Evolutionary conservation across 2,329 filamentous ascomycete species (phyloP).

Genomic region (Metarhizium brunneum): DNA sequence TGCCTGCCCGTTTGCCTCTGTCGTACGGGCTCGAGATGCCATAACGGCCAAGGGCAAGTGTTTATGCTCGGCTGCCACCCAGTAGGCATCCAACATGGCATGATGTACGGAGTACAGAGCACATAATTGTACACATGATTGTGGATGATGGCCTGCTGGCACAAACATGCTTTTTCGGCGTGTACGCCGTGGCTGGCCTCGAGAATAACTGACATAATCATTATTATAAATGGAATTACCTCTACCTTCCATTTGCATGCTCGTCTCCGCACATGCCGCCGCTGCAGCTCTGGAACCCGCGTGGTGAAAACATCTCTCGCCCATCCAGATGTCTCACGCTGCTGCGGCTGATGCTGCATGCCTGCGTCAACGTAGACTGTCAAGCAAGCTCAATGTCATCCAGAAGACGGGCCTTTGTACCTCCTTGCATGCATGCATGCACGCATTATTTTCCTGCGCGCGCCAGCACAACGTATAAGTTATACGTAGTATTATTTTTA

Average conservation of each 20-base stretch:
- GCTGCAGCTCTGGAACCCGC: neutral
- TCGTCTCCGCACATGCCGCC: neutral
- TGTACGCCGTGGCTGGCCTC: too few species aligned
- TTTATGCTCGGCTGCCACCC: neutral
- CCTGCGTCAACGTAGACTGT: neutral
- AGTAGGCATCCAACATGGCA: neutral
- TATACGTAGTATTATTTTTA: too few species aligned
- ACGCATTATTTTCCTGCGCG: too few species aligned
- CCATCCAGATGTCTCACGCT: neutral
- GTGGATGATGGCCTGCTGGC: too few species aligned
- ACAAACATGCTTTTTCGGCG: too few species aligned
- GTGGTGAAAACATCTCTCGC: too few species aligned
- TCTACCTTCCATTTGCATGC: neutral
- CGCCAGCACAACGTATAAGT: too few species aligned
- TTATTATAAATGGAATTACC: too few species aligned
- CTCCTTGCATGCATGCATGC: too few species aligned
- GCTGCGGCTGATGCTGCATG: neutral
- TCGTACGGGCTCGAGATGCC: neutral
- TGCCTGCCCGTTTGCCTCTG: neutral
- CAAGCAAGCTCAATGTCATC: too few species aligned
- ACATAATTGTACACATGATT: neutral
- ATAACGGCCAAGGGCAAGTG: neutral
- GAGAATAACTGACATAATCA: too few species aligned
- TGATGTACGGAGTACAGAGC: neutral
- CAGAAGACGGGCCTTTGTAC: too few species aligned